Percentiles rank a stretch among this genome's conserved stretches.
Evolutionary conservation across 2,329 filamentous ascomycete genomes (phyloP).

Genomic region (Scortechinia acanthostroma): DNA sequence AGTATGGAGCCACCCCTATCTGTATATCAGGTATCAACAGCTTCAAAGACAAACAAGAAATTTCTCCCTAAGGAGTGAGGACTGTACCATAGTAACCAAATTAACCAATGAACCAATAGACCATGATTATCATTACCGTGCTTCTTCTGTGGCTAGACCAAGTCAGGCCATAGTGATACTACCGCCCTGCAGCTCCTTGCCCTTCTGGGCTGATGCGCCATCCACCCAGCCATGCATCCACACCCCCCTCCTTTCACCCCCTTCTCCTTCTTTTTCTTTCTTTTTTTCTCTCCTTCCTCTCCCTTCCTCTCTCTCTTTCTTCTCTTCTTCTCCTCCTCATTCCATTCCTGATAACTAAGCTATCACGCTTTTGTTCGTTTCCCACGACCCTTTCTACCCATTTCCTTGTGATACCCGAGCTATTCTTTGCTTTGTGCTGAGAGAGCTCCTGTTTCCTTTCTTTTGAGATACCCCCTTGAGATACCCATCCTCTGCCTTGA

Average conservation of each 20-base stretch:
- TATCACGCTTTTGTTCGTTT: conserved; percentile 1
- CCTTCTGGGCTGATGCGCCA: too few species aligned
- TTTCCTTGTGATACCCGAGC: conserved; percentile 41
- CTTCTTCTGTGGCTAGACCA: too few species aligned
- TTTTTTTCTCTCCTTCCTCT: conserved; percentile 17
- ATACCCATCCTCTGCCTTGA: conserved; percentile 16
- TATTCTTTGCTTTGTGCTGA: conserved; percentile 15
- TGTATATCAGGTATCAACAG: too few species aligned
- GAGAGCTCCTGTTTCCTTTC: conserved; percentile 24
- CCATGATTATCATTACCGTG: too few species aligned
- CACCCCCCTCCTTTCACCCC: conserved; percentile 16
- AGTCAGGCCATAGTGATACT: too few species aligned
- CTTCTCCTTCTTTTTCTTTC: conserved; percentile 21
- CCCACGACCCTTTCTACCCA: conserved; percentile 28
- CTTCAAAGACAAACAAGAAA: too few species aligned
- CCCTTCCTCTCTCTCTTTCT: conserved; percentile 22
- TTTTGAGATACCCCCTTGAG: conserved; percentile 23
- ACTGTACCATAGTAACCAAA: too few species aligned
- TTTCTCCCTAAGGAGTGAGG: too few species aligned
- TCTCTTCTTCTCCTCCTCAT: conserved; percentile 20
- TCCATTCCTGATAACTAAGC: conserved; percentile 2
- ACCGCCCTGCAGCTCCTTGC: too few species aligned
- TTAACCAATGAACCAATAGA: too few species aligned
- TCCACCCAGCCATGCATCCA: too few species aligned
- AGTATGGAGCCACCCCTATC: too few species aligned